Conservation (phyloP, 192 early-diverging fungal genomes). For the Coemansia sp. region DNA sequence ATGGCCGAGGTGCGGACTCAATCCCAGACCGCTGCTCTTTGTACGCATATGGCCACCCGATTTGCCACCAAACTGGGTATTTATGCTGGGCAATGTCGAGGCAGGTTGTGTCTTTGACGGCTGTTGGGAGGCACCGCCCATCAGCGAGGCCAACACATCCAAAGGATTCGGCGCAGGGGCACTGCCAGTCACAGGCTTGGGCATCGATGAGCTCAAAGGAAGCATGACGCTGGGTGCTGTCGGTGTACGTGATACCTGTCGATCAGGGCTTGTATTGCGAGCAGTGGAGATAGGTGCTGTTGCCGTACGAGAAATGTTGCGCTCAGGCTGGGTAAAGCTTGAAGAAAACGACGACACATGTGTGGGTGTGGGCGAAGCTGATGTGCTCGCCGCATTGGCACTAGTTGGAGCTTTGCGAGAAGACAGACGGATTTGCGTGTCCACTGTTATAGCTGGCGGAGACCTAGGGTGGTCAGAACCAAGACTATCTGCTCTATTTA, state of each 20-base stretch:
- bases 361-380: conserved; percentile 3
- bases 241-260: no score
- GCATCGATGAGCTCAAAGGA: no score
- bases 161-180: conserved; percentile 17
- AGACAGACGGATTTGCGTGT: conserved; percentile 37
- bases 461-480: no score
- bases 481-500: no score
- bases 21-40: neutral
- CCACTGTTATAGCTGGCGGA: conserved; percentile 12
- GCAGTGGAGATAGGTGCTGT: no score
- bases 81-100: conserved; percentile 16
- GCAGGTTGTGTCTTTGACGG: neutral
- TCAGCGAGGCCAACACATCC: conserved; percentile 34
- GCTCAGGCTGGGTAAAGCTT: no score
- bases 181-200: no score
- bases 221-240: no score
- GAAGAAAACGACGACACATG: neutral
- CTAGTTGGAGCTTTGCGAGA: conserved; percentile 25
- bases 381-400: conserved; percentile 6
- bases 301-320: conserved; percentile 26
- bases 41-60: neutral
- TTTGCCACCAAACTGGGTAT: conserved; percentile 25
- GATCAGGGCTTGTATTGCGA: no score
- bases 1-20: neutral
- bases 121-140: neutral